These are phyloP conservation scores for thale cress (Arabidopsis thaliana) DNA, from an alignment of 345 rosid genomes.

Conservation along the genomic window DNA sequence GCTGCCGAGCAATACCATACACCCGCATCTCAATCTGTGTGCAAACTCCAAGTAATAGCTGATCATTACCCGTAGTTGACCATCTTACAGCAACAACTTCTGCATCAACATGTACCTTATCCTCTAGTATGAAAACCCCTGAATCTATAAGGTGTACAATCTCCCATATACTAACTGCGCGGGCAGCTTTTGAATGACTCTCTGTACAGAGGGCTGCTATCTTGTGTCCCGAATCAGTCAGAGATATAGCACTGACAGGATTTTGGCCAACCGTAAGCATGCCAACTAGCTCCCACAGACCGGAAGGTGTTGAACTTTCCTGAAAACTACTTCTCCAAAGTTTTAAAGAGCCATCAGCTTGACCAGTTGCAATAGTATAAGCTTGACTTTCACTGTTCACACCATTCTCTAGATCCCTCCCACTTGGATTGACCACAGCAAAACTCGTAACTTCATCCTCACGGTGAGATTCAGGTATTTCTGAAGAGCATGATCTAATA, in stretches of 20 bases:
- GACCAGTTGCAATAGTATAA: slow-evolving; percentile 85
- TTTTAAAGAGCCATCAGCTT: slow-evolving; percentile 76
- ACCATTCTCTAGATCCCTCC: slow-evolving; percentile 43
- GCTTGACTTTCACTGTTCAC: slow-evolving; percentile 49
- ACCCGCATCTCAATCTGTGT: slow-evolving; percentile 64
- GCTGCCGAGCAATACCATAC: slow-evolving; percentile 60
- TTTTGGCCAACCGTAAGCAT: slow-evolving; percentile 60
- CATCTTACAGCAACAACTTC: slow-evolving; percentile 67
- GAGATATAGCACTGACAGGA: slow-evolving; percentile 59
- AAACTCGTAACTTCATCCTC: slow-evolving; percentile 65
- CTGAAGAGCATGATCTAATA: slow-evolving; percentile 63
- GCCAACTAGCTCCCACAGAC: slow-evolving; percentile 82
- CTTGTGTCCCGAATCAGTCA: slow-evolving; percentile 70
- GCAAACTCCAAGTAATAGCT: slow-evolving; percentile 76
- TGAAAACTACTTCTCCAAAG: slow-evolving; percentile 71
- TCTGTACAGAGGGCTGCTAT: slow-evolving; percentile 64
- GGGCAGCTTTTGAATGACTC: slow-evolving; percentile 41
- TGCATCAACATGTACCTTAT: slow-evolving; percentile 54
- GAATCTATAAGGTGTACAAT: slow-evolving; percentile 56
- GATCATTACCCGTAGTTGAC: slow-evolving; percentile 71
- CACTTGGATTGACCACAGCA: slow-evolving; percentile 60
- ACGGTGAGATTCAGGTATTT: slow-evolving; percentile 65
- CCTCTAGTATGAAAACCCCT: slow-evolving; percentile 76
- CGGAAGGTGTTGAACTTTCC: slow-evolving; percentile 43
- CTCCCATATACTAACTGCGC: slow-evolving; percentile 67